Conservation (phyloP, 345 rosid genomes). For the Gossypium raimondii region DNA sequence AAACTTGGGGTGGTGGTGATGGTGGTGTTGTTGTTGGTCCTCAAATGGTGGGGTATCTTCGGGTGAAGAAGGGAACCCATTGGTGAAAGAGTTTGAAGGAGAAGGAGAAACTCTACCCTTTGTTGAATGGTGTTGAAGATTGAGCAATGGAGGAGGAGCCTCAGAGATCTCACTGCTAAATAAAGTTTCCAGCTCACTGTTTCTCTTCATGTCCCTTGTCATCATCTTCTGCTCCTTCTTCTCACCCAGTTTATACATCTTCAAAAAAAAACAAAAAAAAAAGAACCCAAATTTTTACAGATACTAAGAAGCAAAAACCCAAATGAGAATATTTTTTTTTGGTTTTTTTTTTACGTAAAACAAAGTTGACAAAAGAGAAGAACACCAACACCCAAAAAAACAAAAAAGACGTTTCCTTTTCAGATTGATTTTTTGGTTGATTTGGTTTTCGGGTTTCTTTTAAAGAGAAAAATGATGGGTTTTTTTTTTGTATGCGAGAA, state of each 20-base stretch:
- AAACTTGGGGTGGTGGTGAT: constrained; percentile 2
- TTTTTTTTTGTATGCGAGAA: not conserved
- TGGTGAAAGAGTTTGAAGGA: constrained; percentile 35
- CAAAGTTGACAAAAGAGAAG: not conserved
- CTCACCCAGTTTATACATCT: constrained; percentile 34
- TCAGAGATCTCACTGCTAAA: constrained; percentile 24
- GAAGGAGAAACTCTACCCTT: constrained; percentile 23
- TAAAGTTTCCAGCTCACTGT: constrained; percentile 30
- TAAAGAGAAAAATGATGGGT: not conserved
- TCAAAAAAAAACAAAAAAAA: not conserved
- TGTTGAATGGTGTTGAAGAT: constrained; percentile 27
- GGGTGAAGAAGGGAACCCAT: constrained; percentile 32
- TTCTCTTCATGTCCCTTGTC: constrained; percentile 20
- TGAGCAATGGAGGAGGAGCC: constrained; percentile 22
- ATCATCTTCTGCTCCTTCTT: constrained; percentile 17
- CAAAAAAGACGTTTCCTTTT: constrained; percentile 1
- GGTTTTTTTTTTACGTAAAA: not conserved
- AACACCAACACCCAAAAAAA: not conserved
- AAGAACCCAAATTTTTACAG: not conserved
- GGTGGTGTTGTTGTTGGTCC: constrained; percentile 11
- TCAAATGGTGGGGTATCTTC: constrained; percentile 29
- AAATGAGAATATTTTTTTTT: not conserved
- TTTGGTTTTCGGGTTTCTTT: not conserved
- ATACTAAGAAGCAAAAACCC: constrained; percentile 17
- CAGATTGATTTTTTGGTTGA: not conserved